Conservation (phyloP, 306 rosid species). For the Sesbania bispinosa region DNA sequence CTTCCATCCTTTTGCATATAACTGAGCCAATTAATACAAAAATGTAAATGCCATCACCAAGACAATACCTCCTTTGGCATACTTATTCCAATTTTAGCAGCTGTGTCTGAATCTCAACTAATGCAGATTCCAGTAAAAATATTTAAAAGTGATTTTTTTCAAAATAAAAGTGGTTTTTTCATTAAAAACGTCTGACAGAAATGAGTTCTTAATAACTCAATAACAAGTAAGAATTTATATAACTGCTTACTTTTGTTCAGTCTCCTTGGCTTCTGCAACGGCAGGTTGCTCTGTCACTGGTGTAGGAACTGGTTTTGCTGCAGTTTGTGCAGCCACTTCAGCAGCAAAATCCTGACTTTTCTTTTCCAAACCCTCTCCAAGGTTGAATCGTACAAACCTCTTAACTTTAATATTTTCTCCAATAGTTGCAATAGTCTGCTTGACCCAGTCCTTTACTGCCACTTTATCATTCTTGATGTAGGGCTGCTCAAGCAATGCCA, state of each 20-base stretch:
- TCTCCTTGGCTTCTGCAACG: slow-evolving; percentile 51
- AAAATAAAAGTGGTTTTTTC: too few relatives aligned
- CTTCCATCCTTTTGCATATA: not conserved
- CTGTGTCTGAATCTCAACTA: not conserved
- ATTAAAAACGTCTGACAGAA: too few relatives aligned
- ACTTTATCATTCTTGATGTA: slow-evolving; percentile 89
- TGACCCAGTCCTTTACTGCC: slow-evolving; percentile 79
- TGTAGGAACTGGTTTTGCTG: slow-evolving; percentile 52
- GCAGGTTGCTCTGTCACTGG: slow-evolving; percentile 54
- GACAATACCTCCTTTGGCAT: not conserved
- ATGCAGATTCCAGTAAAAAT: not conserved
- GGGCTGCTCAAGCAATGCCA: slow-evolving; percentile 94
- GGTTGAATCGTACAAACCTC: slow-evolving; percentile 89
- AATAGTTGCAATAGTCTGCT: slow-evolving; percentile 90
- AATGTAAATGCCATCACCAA: not conserved
- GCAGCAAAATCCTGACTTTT: slow-evolving; percentile 98
- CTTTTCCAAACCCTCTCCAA: slow-evolving; percentile 98
- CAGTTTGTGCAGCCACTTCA: slow-evolving; percentile 98
- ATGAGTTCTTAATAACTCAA: slow-evolving; percentile 1
- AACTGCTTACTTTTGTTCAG: slow-evolving; percentile 63
- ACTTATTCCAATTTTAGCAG: not conserved
- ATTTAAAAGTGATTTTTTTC: too few relatives aligned
- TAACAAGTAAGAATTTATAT: slow-evolving; percentile 3
- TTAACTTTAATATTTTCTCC: slow-evolving; percentile 96
- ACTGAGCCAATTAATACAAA: not conserved